Evolutionary conservation across 208 protist species (phyloP).

Genomic region (Willaertia magna): DNA sequence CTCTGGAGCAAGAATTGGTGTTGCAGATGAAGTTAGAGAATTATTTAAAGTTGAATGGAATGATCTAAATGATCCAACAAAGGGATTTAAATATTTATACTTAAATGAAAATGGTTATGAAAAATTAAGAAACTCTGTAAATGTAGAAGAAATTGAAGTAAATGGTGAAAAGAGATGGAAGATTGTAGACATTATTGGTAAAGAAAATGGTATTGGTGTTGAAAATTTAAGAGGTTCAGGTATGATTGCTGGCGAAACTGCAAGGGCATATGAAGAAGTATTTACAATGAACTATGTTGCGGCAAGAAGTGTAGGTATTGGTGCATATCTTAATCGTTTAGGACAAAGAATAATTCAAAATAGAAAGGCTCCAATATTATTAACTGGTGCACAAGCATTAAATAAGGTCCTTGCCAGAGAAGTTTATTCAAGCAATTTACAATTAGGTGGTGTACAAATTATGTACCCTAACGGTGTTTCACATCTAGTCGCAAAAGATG

Average conservation of each 20-base stretch:
- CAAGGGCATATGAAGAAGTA: constrained; percentile 82
- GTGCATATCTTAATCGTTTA: constrained; percentile 91
- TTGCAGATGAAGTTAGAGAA: constrained; percentile 77
- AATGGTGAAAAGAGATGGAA: constrained; percentile 56
- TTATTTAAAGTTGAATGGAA: constrained; percentile 73
- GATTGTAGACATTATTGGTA: constrained; percentile 78
- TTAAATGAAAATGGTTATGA: constrained; percentile 68
- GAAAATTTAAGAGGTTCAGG: constrained; percentile 91
- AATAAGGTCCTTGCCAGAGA: constrained; percentile 83
- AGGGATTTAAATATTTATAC: constrained; percentile 86
- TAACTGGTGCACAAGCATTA: constrained; percentile 79
- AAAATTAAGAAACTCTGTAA: constrained; percentile 28
- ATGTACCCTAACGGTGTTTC: constrained; percentile 92
- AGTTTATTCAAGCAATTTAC: constrained; percentile 89
- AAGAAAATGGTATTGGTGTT: constrained; percentile 82
- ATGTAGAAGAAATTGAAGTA: constrained; percentile 30
- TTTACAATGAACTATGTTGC: constrained; percentile 92
- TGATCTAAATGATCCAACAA: constrained; percentile 34
- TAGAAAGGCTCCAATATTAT: constrained; percentile 70
- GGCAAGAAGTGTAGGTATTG: constrained; percentile 92
- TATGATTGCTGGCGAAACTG: constrained; percentile 90
- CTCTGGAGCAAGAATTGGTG: constrained; percentile 88
- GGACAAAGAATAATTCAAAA: constrained; percentile 89
- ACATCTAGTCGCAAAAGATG: constrained; percentile 63
- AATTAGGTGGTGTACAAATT: constrained; percentile 88